A percentile compares a stretch with the other conserved stretches of the same genome.
Conservation (phyloP, 2,329 filamentous ascomycete species). For the Xylaria sp. region DNA sequence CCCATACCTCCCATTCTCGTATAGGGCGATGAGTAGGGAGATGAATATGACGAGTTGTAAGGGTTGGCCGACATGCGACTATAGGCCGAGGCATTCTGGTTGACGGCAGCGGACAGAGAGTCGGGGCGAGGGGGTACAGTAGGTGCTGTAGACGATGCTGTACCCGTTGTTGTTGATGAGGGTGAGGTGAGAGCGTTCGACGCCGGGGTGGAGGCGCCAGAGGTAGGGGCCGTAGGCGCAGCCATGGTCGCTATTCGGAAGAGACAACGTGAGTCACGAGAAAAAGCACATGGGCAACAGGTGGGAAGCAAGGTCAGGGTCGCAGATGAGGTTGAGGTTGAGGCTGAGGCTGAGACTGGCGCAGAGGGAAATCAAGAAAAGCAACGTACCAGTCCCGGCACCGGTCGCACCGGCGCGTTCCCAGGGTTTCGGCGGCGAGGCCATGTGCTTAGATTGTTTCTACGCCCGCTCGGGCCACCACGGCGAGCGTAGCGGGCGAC, state of each 20-base stretch:
- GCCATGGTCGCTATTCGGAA: constrained; percentile 49
- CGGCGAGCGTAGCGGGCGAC: constrained; percentile 31
- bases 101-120: constrained; percentile 81
- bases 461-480: constrained; percentile 30
- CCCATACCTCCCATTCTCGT: constrained; percentile 50
- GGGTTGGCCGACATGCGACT: constrained; percentile 68
- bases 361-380: constrained; percentile 16
- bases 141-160: constrained; percentile 61
- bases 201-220: constrained; percentile 55
- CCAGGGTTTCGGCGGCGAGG: constrained; percentile 97
- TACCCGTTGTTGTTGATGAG: constrained; percentile 50
- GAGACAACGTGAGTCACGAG: constrained; percentile 44
- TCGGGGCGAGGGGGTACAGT: constrained; percentile 84
- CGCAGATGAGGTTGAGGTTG: constrained; percentile 22
- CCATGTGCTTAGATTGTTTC: constrained; percentile 57
- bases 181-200: constrained; percentile 54
- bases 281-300: constrained; percentile 7
- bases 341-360: constrained; percentile 24
- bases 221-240: constrained; percentile 56
- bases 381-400: constrained; percentile 57
- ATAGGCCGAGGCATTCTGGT: constrained; percentile 88
- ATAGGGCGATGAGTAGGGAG: constrained; percentile 60
- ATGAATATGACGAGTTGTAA: constrained; percentile 60
- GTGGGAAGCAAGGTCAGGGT: constrained; percentile 28
- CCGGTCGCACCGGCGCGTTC: constrained; percentile 77